Evolutionary conservation across 371 early-diverging fungal species (phyloP).

Genomic region (Apophysomyces variabilis): DNA sequence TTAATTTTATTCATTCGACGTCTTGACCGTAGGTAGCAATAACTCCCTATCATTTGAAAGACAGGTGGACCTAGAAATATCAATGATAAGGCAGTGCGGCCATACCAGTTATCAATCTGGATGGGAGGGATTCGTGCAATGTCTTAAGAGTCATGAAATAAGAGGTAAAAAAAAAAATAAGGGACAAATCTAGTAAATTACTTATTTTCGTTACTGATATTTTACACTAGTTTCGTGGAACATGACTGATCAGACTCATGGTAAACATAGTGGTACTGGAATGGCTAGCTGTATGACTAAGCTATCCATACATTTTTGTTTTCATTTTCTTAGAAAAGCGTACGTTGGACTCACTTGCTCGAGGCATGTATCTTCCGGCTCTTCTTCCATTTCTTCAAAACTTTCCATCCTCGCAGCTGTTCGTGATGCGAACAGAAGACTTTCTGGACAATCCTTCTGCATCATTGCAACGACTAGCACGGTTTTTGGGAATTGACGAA

Average conservation of each 20-base stretch:
- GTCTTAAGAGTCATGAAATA: conserved; percentile 47
- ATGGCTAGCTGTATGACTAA: neutral
- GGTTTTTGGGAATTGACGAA: conserved; percentile 40
- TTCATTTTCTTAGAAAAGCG: neutral
- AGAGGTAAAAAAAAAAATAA: conserved; percentile 19
- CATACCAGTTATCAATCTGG: conserved; percentile 42
- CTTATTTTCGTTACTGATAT: neutral
- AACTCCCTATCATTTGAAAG: conserved; percentile 34
- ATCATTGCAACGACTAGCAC: conserved; percentile 36
- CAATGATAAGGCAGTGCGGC: conserved; percentile 46
- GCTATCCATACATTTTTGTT: neutral
- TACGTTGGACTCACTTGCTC: conserved; percentile 37
- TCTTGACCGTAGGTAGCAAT: neutral
- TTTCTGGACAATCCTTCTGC: conserved; percentile 30
- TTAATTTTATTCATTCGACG: conserved; percentile 20
- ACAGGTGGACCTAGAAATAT: conserved; percentile 40
- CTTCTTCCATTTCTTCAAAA: conserved; percentile 39
- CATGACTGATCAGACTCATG: conserved; percentile 20
- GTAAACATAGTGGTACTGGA: neutral
- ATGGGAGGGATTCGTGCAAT: conserved; percentile 47
- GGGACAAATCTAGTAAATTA: neutral
- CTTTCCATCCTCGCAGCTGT: conserved; percentile 45
- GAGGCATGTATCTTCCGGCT: conserved; percentile 46
- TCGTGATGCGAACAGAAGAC: conserved; percentile 43
- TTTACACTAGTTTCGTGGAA: conserved; percentile 23